Conservation (phyloP, 164 flowering plant genomes). For the Saururus chinensis region DNA sequence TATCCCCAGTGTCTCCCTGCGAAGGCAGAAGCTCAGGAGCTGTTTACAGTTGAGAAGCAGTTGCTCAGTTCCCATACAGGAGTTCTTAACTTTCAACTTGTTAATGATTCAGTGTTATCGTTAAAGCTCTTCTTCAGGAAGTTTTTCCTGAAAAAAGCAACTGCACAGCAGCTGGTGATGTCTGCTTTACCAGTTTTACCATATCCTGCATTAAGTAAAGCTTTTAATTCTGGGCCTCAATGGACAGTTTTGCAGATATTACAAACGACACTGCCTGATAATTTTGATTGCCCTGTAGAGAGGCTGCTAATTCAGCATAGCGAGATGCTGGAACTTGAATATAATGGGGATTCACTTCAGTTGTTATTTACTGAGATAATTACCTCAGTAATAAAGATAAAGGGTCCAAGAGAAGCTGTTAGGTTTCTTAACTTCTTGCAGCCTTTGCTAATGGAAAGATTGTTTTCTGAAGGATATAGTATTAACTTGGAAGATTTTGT, state of each 20-base stretch:
- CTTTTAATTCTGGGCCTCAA: conserved; percentile 17
- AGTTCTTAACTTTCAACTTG: conserved; percentile 59
- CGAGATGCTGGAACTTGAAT: conserved; percentile 41
- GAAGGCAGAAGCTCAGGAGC: conserved; percentile 84
- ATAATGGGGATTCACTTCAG: conserved; percentile 28
- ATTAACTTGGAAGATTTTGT: conserved; percentile 57
- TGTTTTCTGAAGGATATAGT: conserved; percentile 59
- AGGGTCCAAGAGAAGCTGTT: conserved; percentile 63
- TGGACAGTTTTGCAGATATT: conserved; percentile 75
- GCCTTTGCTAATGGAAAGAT: conserved; percentile 72
- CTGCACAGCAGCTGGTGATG: conserved; percentile 68
- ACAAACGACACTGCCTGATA: conserved; percentile 47
- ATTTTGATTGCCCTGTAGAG: conserved; percentile 46
- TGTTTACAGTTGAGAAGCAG: conserved; percentile 84
- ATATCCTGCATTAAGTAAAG: conserved; percentile 49
- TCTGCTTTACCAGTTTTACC: conserved; percentile 33
- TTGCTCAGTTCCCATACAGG: conserved; percentile 87
- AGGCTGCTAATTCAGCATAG: conserved; percentile 35
- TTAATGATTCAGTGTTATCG: conserved; percentile 65
- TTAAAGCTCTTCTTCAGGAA: conserved; percentile 47
- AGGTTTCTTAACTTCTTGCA: conserved; percentile 57
- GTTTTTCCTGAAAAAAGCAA: conserved; percentile 26
- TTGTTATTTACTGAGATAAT: conserved; percentile 47
- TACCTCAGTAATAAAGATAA: conserved; percentile 36
- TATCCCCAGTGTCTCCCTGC: conserved; percentile 90